Evolutionary conservation across 129 eudicot species (phyloP), one percentile per base, ranked within the genome.

Genomic region (Flaveria trinervia): DNA sequence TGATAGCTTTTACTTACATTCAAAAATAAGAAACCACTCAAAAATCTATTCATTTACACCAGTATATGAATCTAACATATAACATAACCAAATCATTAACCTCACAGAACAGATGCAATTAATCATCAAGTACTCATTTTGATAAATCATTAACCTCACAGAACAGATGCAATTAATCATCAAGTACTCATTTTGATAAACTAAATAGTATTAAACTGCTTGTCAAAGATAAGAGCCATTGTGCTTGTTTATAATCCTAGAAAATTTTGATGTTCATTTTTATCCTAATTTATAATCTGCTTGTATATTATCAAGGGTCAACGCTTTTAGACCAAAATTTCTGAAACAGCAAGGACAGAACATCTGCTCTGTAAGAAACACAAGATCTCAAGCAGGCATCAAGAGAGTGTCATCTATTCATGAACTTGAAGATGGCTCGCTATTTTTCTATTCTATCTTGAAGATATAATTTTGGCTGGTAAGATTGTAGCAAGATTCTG

Each of bases 281-380:
- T 6, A 17, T 4, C 22, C 22, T n/a, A 22, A 14, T 49, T 49
- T 48, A 68, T 68, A 44, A 12, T 22, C 20, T 28, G 73, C 44
- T 68, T 20, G 73, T 11, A 11, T 5, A 17, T 22, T 25, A 44
- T 39, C 36, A 3, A 44, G 39, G 61, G 25, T 46, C 15, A 22
- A 69, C 13, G 56, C 17, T 69, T 44, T 43, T 68, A 22, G 33
- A 9, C 72, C 36, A 67, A 67, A 67, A 67, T n/a, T 9, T 67
- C 72, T 67, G 52, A 67, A 8, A 41, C 43, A 67, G 11, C 9
- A n/a, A 9, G n/a, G 28, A 30, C 72, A 67, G 28, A 66, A 43
- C 36, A 43, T 67, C 28, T 17, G 50, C 72, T 48, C 52, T 48
- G 52, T 48, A 23, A 2, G 36, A 23, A 44, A 46, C 73, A 69